Percentiles rank a stretch among this genome's conserved stretches.
Conservation (phyloP, 257 asterid genomes). For the Fraxinus anomala region DNA sequence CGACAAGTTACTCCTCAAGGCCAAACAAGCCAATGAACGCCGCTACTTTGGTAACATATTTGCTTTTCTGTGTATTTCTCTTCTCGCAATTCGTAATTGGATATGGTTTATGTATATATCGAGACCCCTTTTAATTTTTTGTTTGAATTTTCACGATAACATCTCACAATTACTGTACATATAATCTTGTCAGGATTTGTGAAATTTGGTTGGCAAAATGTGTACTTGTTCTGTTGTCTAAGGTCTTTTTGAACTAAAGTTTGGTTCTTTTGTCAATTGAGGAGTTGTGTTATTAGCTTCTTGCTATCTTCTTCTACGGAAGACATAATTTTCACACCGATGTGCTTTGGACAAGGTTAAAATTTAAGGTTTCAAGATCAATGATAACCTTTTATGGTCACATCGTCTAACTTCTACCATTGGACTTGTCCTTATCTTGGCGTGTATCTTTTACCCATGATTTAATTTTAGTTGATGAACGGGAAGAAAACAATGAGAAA, state of each 20-base stretch:
- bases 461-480: background rate
- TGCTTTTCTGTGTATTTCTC: background rate
- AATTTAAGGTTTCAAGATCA: background rate
- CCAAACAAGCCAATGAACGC: constrained; percentile 86
- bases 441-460: background rate
- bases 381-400: background rate
- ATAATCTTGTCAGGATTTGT: background rate
- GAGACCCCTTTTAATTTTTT: background rate
- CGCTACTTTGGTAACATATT: constrained; percentile 78
- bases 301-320: background rate
- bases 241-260: background rate
- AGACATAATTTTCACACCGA: background rate
- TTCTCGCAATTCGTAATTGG: background rate
- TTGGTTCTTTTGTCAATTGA: background rate
- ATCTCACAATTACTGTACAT: background rate
- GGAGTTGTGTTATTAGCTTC: background rate
- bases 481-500: background rate
- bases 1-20: constrained; percentile 73
- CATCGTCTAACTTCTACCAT: background rate
- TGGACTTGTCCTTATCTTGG: background rate
- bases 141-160: background rate
- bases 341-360: background rate
- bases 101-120: background rate
- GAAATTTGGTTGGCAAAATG: background rate
- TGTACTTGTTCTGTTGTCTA: background rate